phyloP scores from a whole-genome alignment of 108 stramenopile genomes.

The Pseudonitzschia delicatissima region DNA sequence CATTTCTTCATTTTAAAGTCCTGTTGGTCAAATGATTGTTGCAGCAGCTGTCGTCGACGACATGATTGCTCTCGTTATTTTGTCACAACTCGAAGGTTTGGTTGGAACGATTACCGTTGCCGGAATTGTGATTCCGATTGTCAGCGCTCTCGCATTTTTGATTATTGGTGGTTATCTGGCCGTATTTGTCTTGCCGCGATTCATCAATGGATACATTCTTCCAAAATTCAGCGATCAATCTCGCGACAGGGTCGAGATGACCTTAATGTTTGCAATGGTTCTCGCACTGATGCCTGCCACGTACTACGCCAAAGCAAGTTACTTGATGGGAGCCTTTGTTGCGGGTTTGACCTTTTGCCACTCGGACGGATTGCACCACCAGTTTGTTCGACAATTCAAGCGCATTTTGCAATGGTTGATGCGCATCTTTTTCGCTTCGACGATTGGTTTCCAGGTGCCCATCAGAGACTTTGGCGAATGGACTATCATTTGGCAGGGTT shows the following conservation, averaged over 20 bases:
- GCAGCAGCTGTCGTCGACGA: constrained; percentile 85
- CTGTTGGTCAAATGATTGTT: constrained; percentile 82
- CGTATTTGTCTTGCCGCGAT: constrained; percentile 47
- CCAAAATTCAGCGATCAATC: constrained; percentile 21
- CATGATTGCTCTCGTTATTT: constrained; percentile 79
- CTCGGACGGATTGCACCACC: constrained; percentile 52
- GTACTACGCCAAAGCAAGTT: constrained; percentile 52
- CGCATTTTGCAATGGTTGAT: constrained; percentile 81
- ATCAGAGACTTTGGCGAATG: constrained; percentile 60
- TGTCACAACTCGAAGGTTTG: constrained; percentile 64
- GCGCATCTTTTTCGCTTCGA: constrained; percentile 85
- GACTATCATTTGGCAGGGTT: constrained; percentile 65
- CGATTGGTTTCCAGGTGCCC: constrained; percentile 76
- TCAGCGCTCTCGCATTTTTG: constrained; percentile 62
- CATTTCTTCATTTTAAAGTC: constrained; percentile 9
- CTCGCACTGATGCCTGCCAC: constrained; percentile 59
- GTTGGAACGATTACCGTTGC: constrained; percentile 48
- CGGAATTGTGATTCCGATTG: constrained; percentile 59
- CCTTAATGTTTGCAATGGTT: constrained; percentile 50
- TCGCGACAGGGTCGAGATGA: constrained; percentile 53
- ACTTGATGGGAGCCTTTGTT: constrained; percentile 57
- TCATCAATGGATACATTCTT: constrained; percentile 45
- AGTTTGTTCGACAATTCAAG: constrained; percentile 75
- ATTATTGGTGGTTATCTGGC: constrained; percentile 71
- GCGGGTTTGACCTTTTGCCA: constrained; percentile 79